Base-by-base conservation (phyloP, 352 stramenopile genomes). In the Globisporangium splendens region DNA sequence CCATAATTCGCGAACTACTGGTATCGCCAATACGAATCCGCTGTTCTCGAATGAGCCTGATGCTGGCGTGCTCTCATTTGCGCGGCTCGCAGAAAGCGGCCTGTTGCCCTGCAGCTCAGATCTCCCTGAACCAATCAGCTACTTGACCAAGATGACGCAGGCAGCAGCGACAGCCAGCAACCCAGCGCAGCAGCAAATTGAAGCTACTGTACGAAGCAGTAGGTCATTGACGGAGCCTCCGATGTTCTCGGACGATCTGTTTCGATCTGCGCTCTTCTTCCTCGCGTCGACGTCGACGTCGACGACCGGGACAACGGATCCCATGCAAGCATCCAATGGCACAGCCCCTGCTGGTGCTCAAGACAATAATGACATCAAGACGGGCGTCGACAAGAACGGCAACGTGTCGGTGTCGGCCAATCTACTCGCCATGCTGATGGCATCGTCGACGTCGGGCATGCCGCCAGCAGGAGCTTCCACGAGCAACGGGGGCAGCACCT, bases 181-280 rank as follows among this genome's bases (percentile, higher is more conserved):
- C 15, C 38, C 1, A n/a, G 10, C 6, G 10, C 28, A n/a, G 42
- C 7, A 43, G n/a, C 49, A 21, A 59, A 3, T 50, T 12, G 8
- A 18, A 7, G 6, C 33, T 18, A 50, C 28, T 35, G 28, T 8
- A 35, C 28, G 28, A 35, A 8, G 7, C 5, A 35, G 10, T 10
- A 4, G 28, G 5, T 10, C 28, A 8, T 35, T 35, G 28, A 8
- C 35, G 1, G 58, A 64, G 22, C 42, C 58, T 17, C 49, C 58
- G 3, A 56, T 78, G 61, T 86, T 85, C 54, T 87, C 79, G 17
- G 79, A 89, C 56, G 75, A 89, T 59, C 63, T 81, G 35, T 70
- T 89, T 46, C 75, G 72, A 50, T 89, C 79, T 33, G 71, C 79
- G 24, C 50, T 87, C 17, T 84, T 84, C 63, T 89, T 87, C 38